A percentile compares a stretch with the other conserved stretches of the same genome.
Conservation (phyloP, 2,329 filamentous ascomycete genomes). For the Alternaria incomplexa region DNA sequence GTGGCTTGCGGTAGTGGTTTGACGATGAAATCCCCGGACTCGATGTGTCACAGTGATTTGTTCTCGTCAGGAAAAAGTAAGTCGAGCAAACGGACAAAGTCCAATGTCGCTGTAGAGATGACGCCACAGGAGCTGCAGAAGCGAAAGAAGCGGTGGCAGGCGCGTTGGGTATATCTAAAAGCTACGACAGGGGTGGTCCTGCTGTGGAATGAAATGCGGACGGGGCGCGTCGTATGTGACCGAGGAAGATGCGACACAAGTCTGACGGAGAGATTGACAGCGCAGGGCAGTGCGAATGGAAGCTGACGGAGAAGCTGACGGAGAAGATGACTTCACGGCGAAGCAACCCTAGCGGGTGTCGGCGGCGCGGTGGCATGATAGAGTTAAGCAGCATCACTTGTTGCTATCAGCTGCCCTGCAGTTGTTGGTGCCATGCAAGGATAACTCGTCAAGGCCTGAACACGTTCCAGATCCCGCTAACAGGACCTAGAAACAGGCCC, state of each 20-base stretch:
- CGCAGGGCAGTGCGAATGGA: neutral
- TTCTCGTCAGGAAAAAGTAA: conserved; percentile 8
- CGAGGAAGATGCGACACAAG: conserved; percentile 8
- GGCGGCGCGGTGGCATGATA: conserved; percentile 1
- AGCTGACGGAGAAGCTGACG: neutral
- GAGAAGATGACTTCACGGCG: neutral
- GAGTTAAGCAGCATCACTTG: conserved; percentile 5
- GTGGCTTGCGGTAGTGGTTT: conserved; percentile 21
- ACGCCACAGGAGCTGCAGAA: neutral
- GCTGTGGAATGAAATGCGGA: conserved; percentile 14
- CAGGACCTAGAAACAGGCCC: neutral
- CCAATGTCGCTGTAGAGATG: neutral
- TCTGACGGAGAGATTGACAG: neutral
- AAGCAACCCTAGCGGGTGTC: neutral
- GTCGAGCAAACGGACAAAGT: conserved; percentile 6
- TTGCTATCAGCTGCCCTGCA: conserved; percentile 9
- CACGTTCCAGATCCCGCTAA: conserved; percentile 21
- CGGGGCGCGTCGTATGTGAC: conserved; percentile 10
- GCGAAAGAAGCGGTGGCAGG: neutral
- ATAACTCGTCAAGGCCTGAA: conserved; percentile 4
- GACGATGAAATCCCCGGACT: conserved; percentile 13
- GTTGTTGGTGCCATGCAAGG: conserved; percentile 11
- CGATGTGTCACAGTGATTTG: conserved; percentile 7
- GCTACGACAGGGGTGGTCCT: conserved; percentile 10
- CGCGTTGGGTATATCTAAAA: conserved; percentile 2